A percentile compares a stretch with the other conserved stretches of the same genome.
Evolutionary conservation across 148 eudicot species (phyloP).

Genomic region (Amaranthus palmeri): DNA sequence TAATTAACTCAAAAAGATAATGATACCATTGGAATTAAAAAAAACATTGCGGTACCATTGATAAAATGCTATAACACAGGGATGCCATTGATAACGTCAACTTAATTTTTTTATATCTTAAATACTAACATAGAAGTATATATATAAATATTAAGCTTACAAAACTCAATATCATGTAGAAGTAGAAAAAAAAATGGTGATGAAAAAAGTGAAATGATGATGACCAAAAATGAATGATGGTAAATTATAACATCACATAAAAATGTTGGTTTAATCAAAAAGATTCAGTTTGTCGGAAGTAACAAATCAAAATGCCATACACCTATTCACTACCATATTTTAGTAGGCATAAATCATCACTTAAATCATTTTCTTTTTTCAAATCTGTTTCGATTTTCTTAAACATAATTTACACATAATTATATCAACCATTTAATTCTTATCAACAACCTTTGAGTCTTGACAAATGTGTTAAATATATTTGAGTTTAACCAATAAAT

Average conservation of each 20-base stretch:
- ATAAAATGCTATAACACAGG: too few species aligned
- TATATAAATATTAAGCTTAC: neutral
- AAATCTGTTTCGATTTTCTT: slow-evolving; percentile 9
- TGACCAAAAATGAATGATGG: slow-evolving; percentile 30
- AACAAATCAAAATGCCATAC: slow-evolving; percentile 19
- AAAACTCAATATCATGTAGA: slow-evolving; percentile 18
- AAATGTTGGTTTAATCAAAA: slow-evolving; percentile 27
- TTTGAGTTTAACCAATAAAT: too few species aligned
- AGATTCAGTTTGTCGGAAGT: slow-evolving; percentile 32
- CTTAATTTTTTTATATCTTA: too few species aligned
- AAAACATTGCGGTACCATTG: too few species aligned
- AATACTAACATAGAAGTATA: too few species aligned
- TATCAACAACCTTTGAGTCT: too few species aligned
- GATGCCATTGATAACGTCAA: too few species aligned
- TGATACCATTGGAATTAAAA: too few species aligned
- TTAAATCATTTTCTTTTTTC: slow-evolving; percentile 17
- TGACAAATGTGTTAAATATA: too few species aligned
- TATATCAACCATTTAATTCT: too few species aligned
- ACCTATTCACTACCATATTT: slow-evolving; percentile 14
- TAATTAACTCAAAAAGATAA: too few species aligned
- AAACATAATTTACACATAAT: neutral
- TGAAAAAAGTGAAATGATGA: slow-evolving; percentile 16
- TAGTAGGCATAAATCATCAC: slow-evolving; percentile 17
- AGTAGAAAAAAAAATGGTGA: slow-evolving; percentile 22
- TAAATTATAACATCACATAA: slow-evolving; percentile 29